Conservation (phyloP, 495 filamentous ascomycete genomes). For the Hypoxylon cercidicola region DNA sequence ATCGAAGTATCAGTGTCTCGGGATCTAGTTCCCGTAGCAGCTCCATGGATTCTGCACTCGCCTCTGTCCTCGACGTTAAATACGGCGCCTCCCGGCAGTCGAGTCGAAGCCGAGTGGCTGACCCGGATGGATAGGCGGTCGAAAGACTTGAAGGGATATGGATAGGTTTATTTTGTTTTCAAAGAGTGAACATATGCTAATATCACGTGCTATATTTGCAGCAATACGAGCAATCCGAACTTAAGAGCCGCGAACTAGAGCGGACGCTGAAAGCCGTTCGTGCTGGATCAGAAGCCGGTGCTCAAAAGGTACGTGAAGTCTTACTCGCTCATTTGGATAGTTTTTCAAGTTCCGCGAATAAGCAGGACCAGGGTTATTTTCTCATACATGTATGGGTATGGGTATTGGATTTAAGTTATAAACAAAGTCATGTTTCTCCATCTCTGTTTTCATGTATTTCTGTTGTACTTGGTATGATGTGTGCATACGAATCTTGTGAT, state of each 20-base stretch:
- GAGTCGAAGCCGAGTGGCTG: conserved; percentile 24
- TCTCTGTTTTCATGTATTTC: conserved; percentile 13
- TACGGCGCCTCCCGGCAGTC: background rate
- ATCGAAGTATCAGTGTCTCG: conserved; percentile 5
- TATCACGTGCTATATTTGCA: conserved; percentile 31
- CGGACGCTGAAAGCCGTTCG: conserved; percentile 58
- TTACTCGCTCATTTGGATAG: conserved; percentile 19
- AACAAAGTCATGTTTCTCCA: conserved; percentile 18
- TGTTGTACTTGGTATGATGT: conserved; percentile 12
- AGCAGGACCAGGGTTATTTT: background rate
- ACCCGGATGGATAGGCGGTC: background rate
- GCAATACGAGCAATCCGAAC: conserved; percentile 62
- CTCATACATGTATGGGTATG: background rate
- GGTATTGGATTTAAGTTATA: conserved; percentile 2
- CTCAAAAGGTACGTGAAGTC: conserved; percentile 58
- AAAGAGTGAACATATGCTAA: conserved; percentile 18
- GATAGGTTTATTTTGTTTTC: background rate
- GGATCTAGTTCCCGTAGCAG: background rate
- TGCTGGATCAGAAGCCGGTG: conserved; percentile 54
- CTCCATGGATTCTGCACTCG: background rate
- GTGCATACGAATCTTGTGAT: conserved; percentile 11
- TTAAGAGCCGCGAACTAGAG: conserved; percentile 59
- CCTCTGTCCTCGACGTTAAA: background rate
- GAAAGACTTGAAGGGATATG: background rate
- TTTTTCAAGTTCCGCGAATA: background rate